phyloP scores from a whole-genome alignment of 345 rosid genomes.

The Microcos paniculata region DNA sequence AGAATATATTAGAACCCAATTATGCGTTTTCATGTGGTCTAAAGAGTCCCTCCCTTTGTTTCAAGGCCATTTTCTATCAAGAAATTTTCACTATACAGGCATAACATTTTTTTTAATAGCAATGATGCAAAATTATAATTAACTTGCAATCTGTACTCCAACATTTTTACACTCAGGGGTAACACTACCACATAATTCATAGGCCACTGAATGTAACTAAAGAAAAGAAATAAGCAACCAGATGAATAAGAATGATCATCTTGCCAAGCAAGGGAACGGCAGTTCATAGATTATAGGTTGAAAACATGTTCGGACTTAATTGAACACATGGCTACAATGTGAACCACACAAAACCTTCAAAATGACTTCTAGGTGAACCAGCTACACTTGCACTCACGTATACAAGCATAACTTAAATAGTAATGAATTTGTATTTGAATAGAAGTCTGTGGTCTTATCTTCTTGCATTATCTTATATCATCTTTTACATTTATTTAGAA shows the following conservation, averaged over 20 bases:
- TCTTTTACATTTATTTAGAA: no score
- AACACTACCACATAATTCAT: not conserved
- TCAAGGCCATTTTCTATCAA: no score
- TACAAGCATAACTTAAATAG: no score
- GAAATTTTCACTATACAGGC: not conserved
- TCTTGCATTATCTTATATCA: no score
- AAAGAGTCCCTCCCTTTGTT: no score
- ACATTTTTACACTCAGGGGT: not conserved
- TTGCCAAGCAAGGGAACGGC: not conserved
- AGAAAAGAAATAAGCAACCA: not conserved
- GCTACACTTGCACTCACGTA: not conserved
- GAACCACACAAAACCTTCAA: conserved; percentile 14
- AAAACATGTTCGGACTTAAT: conserved; percentile 9
- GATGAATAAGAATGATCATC: not conserved
- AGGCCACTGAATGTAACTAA: not conserved
- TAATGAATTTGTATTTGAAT: no score
- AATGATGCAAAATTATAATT: not conserved
- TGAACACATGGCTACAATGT: not conserved
- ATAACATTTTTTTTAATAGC: not conserved
- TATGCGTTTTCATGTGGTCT: no score
- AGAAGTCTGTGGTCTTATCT: no score
- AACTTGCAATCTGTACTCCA: not conserved
- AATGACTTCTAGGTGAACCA: conserved; percentile 20
- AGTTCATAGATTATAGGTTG: conserved; percentile 22
- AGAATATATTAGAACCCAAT: no score